A percentile compares a stretch with the other conserved stretches of the same genome.
Conservation (phyloP, 2,329 filamentous ascomycete species). For the Sclerotinia nivalis region DNA sequence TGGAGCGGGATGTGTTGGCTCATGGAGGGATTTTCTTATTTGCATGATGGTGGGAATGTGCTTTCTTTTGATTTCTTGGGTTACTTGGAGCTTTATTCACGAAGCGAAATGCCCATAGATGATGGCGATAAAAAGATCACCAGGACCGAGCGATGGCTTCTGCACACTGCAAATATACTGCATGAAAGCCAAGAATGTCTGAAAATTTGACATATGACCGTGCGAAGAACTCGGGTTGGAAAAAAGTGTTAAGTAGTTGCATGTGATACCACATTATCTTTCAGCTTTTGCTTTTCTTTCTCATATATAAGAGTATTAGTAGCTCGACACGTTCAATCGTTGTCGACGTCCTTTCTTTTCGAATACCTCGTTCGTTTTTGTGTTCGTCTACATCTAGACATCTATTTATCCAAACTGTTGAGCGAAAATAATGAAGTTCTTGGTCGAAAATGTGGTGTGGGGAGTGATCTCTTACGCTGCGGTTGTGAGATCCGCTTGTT, state of each 20-base stretch:
- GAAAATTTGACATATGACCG: neutral
- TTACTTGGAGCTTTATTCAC: neutral
- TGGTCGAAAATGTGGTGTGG: neutral
- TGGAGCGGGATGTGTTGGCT: neutral
- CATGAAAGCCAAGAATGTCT: neutral
- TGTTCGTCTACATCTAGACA: no score
- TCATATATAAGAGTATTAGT: neutral
- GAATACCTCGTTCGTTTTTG: neutral
- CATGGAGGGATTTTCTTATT: neutral
- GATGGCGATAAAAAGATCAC: neutral
- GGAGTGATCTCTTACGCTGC: constrained; percentile 21
- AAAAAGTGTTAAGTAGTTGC: constrained; percentile 1
- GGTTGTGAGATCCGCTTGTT: constrained; percentile 33
- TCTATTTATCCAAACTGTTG: neutral
- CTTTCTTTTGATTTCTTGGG: neutral
- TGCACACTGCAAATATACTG: constrained; percentile 1
- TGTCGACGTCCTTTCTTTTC: constrained; percentile 15
- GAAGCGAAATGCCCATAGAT: neutral
- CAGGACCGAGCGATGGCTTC: constrained; percentile 1
- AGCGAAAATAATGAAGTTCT: constrained; percentile 11
- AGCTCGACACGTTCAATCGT: constrained; percentile 21
- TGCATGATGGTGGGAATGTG: neutral
- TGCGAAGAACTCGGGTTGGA: neutral
- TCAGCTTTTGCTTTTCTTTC: neutral
- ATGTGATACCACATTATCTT: neutral